Evolutionary conservation across 129 eudicot species (phyloP), one percentile per base, ranked within the genome.

Genomic region (Centrapalus pauciflorus): DNA sequence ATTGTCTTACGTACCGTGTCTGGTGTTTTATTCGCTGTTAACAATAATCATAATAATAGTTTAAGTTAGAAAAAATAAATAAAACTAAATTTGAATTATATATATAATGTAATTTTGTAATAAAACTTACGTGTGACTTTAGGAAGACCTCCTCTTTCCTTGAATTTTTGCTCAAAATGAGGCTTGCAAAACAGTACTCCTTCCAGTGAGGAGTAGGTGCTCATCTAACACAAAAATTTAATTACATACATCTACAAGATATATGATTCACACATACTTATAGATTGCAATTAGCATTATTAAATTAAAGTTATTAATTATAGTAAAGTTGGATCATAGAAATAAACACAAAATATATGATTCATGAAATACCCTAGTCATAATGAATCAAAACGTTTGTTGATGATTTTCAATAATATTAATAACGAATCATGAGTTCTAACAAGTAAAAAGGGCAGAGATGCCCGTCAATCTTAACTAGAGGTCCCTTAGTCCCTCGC

Each of bases 141-240:
- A 20, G 87, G 33, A 19, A 81, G 72, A 38, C 76, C 79, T 63
- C 98, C 96, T 23, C 70, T 77, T 72, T 92, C 96, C 79, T 77
- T 93, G 35, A 87, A 73, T 50, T 79, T 84, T 49, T 88, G 98
- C 74, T 89, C 96, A 82, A 83, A 86, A 66, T 93, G 98, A 70
- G 98, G 87, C 79, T 82, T 93, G 84, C 98, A 93, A 77, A 74
- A 89, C 32, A 93, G 51, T 0, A 57, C 66, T 48, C 96, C 98
- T 40, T 89, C 96, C 71, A 80, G 17, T 52, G 82, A 49, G 52
- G 88, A 82, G 75, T 80, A 92, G 17, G 71, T 87, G 82, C 98
- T 84, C 66, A 92, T 77, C 98, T 92, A 58, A 57, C 27, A 28
- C 16, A 61, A 54, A 19, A 19, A 19, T 4, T 0, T 19, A 10